Evolutionary conservation across 176 grass and related monocot species (phyloP), one percentile per base, ranked within the genome.

Genomic region (Neostapfia colusana): DNA sequence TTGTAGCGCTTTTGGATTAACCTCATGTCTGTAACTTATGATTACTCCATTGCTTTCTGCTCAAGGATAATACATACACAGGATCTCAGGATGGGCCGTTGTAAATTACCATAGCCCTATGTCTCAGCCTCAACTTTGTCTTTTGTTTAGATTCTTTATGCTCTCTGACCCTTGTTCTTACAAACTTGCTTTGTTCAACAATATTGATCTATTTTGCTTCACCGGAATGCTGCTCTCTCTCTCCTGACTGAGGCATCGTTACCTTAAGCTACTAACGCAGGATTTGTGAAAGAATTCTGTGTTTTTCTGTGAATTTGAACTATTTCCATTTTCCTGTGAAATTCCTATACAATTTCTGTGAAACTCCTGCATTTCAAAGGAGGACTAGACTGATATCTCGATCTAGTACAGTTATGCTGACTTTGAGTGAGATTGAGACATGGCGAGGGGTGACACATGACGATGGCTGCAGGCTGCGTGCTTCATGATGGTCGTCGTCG

Each of bases 41-140:
- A 84, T 88, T 75, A 55, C 58, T 71, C 48, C 26, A 79, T 88
- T 75, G 46, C 16, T 88, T 82, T 80, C 57, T 79, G 64, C 65
- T 45, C 54, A 76, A 84, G 20, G 38, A 56, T 35, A 55, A 46
- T 43, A 16, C 43, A 69, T 50, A 75, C 78, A 75, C 53, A 70
- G 58, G 75, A 46, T 24, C 71, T 70, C 53, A 70, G 58, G 75
- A 46, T 18, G 38, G 63, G 44, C 62, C 69, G 57, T 66, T 80
- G 76, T 88, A 88, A 79, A 84, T 80, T 49, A 75, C 24, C 28
- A 51, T n/a, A n/a, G n/a, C n/a, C n/a, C n/a, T n/a, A n/a, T n/a
- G n/a, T n/a, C n/a, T n/a, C n/a, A n/a, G n/a, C n/a, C n/a, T n/a
- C n/a, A n/a, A n/a, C n/a, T n/a, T n/a, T n/a, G n/a, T 40, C 31